These are phyloP conservation scores for Pseudozyma sp. DNA, from an alignment of 1,284 basidiomycete genomes.

Conservation along the genomic window DNA sequence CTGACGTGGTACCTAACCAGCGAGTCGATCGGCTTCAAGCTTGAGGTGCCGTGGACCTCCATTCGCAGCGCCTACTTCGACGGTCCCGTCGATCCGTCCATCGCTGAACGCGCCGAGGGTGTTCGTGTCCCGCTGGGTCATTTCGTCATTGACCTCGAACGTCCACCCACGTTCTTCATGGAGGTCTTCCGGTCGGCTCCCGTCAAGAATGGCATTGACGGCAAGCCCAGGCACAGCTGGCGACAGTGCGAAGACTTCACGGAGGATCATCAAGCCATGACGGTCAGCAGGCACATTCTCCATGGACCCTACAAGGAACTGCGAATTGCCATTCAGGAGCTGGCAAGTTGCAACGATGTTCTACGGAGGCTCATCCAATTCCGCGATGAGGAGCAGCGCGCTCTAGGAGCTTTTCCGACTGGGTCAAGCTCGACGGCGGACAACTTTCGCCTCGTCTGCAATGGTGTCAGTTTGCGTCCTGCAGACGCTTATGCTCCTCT, in stretches of 20 bases:
- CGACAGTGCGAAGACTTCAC: conserved; percentile 64
- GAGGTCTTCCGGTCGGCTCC: conserved; percentile 55
- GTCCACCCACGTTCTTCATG: conserved; percentile 62
- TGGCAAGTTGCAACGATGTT: conserved; percentile 34
- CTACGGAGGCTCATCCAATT: conserved; percentile 38
- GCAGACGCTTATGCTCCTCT: conserved; percentile 9
- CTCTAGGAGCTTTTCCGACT: conserved; percentile 24
- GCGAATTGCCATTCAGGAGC: conserved; percentile 38
- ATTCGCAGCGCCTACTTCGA: conserved; percentile 43
- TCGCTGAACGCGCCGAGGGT: conserved; percentile 55
- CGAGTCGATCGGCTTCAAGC: conserved; percentile 62
- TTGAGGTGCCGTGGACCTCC: conserved; percentile 56
- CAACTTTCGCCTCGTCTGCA: conserved; percentile 36
- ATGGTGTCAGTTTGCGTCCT: neutral
- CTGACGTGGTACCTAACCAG: conserved; percentile 57
- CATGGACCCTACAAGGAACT: conserved; percentile 59
- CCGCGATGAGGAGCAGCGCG: conserved; percentile 23
- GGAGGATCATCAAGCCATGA: conserved; percentile 57
- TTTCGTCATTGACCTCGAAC: conserved; percentile 51
- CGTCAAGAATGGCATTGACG: conserved; percentile 20
- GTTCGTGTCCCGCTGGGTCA: conserved; percentile 47
- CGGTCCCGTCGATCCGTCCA: conserved; percentile 29
- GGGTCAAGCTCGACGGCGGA: conserved; percentile 31
- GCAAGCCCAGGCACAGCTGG: conserved; percentile 52
- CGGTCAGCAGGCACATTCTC: conserved; percentile 45